Percentiles rank a stretch among this genome's conserved stretches.
phyloP scores from a whole-genome alignment of 2,329 filamentous ascomycete species.

The Colletotrichum limetticola region DNA sequence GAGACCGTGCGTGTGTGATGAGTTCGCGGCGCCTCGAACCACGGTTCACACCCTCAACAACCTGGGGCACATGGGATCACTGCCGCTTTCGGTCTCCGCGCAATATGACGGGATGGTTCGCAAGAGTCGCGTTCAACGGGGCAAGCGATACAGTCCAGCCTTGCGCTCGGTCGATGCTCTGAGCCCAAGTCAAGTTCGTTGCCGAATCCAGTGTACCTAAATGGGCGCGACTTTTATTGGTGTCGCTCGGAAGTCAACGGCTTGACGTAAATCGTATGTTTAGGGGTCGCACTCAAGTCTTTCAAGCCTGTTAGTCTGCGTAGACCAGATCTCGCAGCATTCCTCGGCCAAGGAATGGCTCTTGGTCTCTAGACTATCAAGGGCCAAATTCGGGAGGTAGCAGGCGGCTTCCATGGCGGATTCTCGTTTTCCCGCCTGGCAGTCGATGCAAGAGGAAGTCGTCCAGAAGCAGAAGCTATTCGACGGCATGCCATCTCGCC shows the following conservation, averaged over 20 bases:
- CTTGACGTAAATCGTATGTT: conserved; percentile 1
- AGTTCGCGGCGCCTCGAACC: not conserved
- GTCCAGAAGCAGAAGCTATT: not conserved
- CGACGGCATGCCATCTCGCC: not conserved
- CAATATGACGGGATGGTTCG: not conserved
- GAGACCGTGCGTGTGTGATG: not conserved
- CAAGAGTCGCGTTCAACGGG: not conserved
- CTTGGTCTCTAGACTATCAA: not conserved
- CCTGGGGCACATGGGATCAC: not conserved
- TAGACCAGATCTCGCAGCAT: conserved; percentile 15
- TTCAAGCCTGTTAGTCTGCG: conserved; percentile 5
- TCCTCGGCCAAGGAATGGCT: not conserved
- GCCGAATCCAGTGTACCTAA: not conserved
- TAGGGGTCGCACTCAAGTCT: not conserved
- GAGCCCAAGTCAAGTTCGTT: not conserved
- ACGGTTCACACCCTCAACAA: conserved; percentile 5
- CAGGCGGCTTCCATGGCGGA: not conserved
- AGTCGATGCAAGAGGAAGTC: not conserved
- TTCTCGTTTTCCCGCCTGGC: not conserved
- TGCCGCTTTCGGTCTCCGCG: not conserved
- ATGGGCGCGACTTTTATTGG: not conserved
- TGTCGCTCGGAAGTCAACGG: not conserved
- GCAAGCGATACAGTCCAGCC: not conserved
- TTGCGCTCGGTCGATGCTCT: not conserved
- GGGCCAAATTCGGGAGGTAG: not conserved